These are phyloP conservation scores for Phialophora tarda DNA, from an alignment of 2,329 filamentous ascomycete genomes.

Conservation along the genomic window DNA sequence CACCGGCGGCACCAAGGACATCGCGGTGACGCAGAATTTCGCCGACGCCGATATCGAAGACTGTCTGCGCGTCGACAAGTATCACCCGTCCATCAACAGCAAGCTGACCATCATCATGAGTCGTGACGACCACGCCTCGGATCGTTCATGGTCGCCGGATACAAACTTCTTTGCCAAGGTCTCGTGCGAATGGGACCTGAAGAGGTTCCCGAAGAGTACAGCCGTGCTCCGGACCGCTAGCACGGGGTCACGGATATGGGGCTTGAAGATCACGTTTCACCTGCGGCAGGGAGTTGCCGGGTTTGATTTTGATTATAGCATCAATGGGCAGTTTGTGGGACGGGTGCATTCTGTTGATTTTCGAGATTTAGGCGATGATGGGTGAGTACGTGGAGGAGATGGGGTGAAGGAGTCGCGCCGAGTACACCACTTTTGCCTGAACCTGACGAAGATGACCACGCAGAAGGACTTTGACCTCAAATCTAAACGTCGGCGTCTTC, in stretches of 20 bases:
- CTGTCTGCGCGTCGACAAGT: background rate
- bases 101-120: conserved; percentile 1
- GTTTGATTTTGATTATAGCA: background rate
- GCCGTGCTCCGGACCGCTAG: background rate
- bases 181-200: conserved; percentile 4
- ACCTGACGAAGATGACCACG: too few relatives aligned
- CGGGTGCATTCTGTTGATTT: conserved; percentile 1
- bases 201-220: conserved; percentile 3
- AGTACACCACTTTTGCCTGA: too few relatives aligned
- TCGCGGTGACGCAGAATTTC: background rate
- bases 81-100: background rate
- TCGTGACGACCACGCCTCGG: background rate
- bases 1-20: background rate
- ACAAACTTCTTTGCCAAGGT: background rate
- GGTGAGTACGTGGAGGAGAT: background rate
- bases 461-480: too few relatives aligned
- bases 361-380: background rate
- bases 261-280: conserved; percentile 2
- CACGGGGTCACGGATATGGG: background rate
- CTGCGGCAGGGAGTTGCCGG: background rate
- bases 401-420: too few relatives aligned
- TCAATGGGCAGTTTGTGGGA: background rate
- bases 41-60: background rate
- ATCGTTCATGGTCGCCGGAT: background rate
- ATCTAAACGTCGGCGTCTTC: too few relatives aligned